Base-by-base conservation (phyloP, 352 stramenopile genomes). In the Globisporangium nagaii region DNA sequence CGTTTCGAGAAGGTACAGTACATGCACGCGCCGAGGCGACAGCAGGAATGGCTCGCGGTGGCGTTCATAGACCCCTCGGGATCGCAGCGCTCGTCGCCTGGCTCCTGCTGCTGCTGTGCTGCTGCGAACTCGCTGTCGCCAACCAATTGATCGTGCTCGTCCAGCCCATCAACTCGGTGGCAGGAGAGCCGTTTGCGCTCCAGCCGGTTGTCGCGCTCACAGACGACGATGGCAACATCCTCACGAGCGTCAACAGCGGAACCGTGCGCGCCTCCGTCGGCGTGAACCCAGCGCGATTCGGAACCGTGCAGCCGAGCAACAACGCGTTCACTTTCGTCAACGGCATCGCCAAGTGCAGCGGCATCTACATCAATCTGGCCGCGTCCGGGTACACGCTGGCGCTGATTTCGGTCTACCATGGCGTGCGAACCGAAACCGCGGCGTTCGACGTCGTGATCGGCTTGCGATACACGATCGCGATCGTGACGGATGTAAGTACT, bases 201-300 rank as follows among this genome's bases (percentile, higher is more conserved):
- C 75, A 89, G 37, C 80, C 81, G 0, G 75, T 85, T 30, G 62
- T 93, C 3, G 79, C 78, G 19, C 64, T 95, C 28, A 86, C 79
- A 20, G 83, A 95, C 35, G 81, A 90, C 52, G 69, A 71, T 32
- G 82, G 81, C 36, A 89, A 89, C 57, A 89, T 93, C 53, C 64
- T 92, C 25, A 84, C 71, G 17, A 70, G 55, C 0, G 63, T 86
- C 45, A 92, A 53, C 53, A 62, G 47, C 11, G 84, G 84, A 42
- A 66, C 63, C 1, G 77, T 95, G 9, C 62, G 63, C 7, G 83
- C 78, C 1, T 63, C 60, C 10, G 78, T 92, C 46, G 73, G 71
- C n/a, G 58, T 62, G 17, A 82, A 80, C 31, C 77, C 79, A 19
- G 69, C 62, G 43, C 59, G 65, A 9, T 92, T 79, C 15, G 79